A percentile compares a stretch with the other conserved stretches of the same genome.
Evolutionary conservation across 2,329 filamentous ascomycete species (phyloP).

Genomic region (Calonectria leucothoes): DNA sequence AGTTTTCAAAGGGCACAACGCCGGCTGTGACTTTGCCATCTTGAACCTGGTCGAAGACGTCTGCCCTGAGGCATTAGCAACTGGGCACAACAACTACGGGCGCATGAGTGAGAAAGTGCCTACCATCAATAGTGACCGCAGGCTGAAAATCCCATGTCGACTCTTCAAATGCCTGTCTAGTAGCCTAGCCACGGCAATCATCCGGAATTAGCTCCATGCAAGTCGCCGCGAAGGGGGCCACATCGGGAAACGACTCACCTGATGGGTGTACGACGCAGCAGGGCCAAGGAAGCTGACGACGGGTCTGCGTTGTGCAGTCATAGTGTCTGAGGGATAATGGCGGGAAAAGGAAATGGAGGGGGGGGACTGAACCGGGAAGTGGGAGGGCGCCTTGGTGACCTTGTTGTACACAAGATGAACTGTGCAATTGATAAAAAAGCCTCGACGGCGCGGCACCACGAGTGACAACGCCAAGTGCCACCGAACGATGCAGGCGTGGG

Average conservation of each 20-base stretch:
- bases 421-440: not conserved
- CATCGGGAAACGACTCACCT: constrained; percentile 50
- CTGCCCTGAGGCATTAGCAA: constrained; percentile 52
- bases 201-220: constrained; percentile 32
- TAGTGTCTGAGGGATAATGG: constrained; percentile 32
- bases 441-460: constrained; percentile 3
- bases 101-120: constrained; percentile 28
- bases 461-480: constrained; percentile 18
- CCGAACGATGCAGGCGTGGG: constrained; percentile 19
- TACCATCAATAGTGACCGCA: constrained; percentile 63
- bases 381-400: not conserved
- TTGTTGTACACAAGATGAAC: not conserved
- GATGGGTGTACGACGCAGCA: constrained; percentile 62
- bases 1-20: constrained; percentile 96
- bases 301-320: constrained; percentile 48
- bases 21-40: constrained; percentile 73
- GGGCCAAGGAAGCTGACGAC: constrained; percentile 63
- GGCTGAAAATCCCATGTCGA: constrained; percentile 61
- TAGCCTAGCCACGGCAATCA: constrained; percentile 52
- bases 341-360: too few species aligned
- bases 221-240: constrained; percentile 16
- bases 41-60: constrained; percentile 86
- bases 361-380: constrained; percentile 11
- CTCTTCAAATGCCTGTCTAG: constrained; percentile 60
- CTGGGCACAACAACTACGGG: not conserved